Evolutionary conservation across 1,284 basidiomycete species (phyloP), one percentile per base, ranked within the genome.

Genomic region (Boletus albobrunnescens): DNA sequence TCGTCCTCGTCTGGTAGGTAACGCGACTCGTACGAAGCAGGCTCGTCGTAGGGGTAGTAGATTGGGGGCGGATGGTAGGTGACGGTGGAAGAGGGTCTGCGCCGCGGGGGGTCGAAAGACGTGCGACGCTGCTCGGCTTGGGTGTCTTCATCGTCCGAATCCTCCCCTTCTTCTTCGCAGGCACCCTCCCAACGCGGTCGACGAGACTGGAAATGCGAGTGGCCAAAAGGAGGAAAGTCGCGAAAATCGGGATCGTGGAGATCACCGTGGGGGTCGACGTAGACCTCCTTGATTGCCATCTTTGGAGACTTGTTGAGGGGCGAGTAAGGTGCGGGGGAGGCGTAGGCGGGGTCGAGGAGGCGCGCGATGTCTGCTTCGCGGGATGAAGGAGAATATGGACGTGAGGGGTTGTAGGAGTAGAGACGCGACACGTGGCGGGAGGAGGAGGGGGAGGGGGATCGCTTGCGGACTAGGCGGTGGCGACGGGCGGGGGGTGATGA

Each of bases 201-300:
- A 3, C 64, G 55, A 33, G 50, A 54, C 17, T 58, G 58, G n/a
- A 37, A 20, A 40, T 55, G 61, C 14, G 60, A 53, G 57, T 50
- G 63, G 47, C 35, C 52, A 45, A 61, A 65, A 17, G 72, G 56
- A 37, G 73, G 82, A 56, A 84, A 84, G 64, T 81, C 73, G 53
- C 81, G 72, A 67, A 75, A 84, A 60, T 84, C 82, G 23, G 81
- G 82, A 62, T 84, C 81, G 60, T 84, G 81, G 16, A 82, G 68
- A 59, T 80, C 76, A 40, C 82, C 82, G 44, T 74, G 70, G 61
- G 71, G 69, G 69, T 84, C 81, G 51, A 82, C 72, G 57, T 81
- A 84, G 47, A 72, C 75, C 44, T 64, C 63, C 48, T 50, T 56
- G 41, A 58, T 56, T 30, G 48, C 46, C 33, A 65, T 57, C 38